Evolutionary conservation across 495 filamentous ascomycete genomes (phyloP).

Genomic region (Corynascus novoguineensis): DNA sequence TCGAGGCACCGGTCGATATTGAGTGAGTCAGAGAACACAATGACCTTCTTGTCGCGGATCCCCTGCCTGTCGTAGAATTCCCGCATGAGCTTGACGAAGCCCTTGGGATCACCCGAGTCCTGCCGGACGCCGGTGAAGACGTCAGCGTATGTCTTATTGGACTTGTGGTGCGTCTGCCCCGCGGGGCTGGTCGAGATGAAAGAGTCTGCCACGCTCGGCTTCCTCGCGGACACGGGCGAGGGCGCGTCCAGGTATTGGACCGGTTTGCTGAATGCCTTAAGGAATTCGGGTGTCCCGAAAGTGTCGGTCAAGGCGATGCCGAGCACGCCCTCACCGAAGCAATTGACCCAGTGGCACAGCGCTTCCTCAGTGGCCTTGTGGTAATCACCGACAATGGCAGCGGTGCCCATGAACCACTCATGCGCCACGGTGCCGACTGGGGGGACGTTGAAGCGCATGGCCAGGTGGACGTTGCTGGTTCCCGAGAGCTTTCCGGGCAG

Average conservation of each 20-base stretch:
- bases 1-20: constrained; percentile 86
- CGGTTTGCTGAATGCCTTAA: constrained; percentile 72
- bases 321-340: constrained; percentile 86
- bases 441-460: constrained; percentile 76
- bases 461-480: constrained; percentile 95
- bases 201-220: constrained; percentile 29
- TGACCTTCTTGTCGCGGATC: constrained; percentile 76
- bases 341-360: constrained; percentile 79
- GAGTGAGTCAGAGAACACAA: constrained; percentile 96
- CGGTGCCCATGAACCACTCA: constrained; percentile 99
- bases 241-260: constrained; percentile 30
- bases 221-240: constrained; percentile 12
- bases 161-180: constrained; percentile 12
- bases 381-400: constrained; percentile 85
- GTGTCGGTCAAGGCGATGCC: constrained; percentile 96
- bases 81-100: constrained; percentile 76
- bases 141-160: constrained; percentile 65
- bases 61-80: constrained; percentile 75
- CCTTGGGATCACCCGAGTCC: constrained; percentile 85
- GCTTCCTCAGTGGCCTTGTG: constrained; percentile 74
- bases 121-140: constrained; percentile 85
- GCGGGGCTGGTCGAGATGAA: constrained; percentile 26
- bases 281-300: constrained; percentile 87
- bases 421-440: constrained; percentile 94
- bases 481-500: constrained; percentile 69